Evolutionary conservation across 2,329 filamentous ascomycete genomes (phyloP).

Genomic region (Rhexocercosporidium sp.): DNA sequence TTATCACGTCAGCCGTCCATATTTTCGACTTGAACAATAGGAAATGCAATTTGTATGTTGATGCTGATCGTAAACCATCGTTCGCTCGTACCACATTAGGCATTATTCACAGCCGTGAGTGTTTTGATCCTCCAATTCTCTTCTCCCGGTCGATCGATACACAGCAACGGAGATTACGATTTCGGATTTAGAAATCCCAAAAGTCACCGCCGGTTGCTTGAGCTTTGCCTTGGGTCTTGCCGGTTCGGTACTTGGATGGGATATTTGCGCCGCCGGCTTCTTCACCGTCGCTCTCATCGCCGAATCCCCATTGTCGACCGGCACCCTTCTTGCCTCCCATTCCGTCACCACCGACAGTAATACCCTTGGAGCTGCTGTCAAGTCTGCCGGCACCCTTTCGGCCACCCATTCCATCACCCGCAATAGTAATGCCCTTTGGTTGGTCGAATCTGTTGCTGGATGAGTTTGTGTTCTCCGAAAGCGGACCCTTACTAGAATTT

Average conservation of each 20-base stretch:
- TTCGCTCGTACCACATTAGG: constrained; percentile 29
- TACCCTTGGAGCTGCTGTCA: constrained; percentile 44
- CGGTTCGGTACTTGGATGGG: constrained; percentile 35
- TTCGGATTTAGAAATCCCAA: constrained; percentile 43
- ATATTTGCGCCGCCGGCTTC: constrained; percentile 37
- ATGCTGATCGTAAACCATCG: constrained; percentile 27
- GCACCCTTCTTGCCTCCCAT: constrained; percentile 39
- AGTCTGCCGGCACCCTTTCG: constrained; percentile 50
- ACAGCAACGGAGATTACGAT: neutral
- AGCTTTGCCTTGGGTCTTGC: constrained; percentile 34
- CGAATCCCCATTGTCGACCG: constrained; percentile 58
- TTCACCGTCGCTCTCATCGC: constrained; percentile 55
- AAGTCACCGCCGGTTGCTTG: constrained; percentile 43
- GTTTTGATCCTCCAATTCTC: neutral
- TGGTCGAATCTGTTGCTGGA: constrained; percentile 33
- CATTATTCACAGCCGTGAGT: constrained; percentile 29
- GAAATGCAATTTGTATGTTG: constrained; percentile 15
- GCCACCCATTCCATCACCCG: constrained; percentile 57
- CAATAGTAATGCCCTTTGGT: constrained; percentile 35
- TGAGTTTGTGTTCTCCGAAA: constrained; percentile 38
- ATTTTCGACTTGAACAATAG: constrained; percentile 3
- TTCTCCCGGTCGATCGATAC: constrained; percentile 6
- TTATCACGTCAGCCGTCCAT: constrained; percentile 9
- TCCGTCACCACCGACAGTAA: constrained; percentile 40
- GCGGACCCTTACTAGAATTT: constrained; percentile 33